Evolutionary conservation across 202 grass and related monocot species (phyloP), one percentile per base, ranked within the genome.

Genomic region (Carex sylvatica): DNA sequence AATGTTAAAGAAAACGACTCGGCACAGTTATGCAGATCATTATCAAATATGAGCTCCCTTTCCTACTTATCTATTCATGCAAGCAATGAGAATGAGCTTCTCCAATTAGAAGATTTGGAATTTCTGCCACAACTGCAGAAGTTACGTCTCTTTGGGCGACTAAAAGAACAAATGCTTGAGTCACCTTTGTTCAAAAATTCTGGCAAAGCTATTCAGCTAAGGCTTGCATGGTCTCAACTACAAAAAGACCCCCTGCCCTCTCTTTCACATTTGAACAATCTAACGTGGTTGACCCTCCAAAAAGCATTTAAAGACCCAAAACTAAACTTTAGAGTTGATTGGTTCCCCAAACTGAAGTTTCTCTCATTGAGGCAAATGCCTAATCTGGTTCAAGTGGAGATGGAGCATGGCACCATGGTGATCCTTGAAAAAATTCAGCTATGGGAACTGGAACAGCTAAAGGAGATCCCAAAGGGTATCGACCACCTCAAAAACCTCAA

Each of bases 391-490:
- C 19, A 80, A 15, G 64, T 94, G n/a, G 19, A 65, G 8, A 83
- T 94, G 42, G 70, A 36, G 22, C 28, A 61, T 9, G 78, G 65
- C 0, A 74, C 84, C 20, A 51, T 94, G 82, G 20, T 9, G 5
- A n/a, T 18, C 31, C 74, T 94, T 18, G 61, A 88, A 31, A 33
- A 10, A 20, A 38, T 94, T 59, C 49, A 77, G 6, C 5, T 94
- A 8, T 23, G 23, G 54, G 65, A 30, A 0, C 15, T 92, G 24
- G 3, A 20, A 7, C 36, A 83, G 1, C 33, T 92, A 42, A 8
- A 46, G 31, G 87, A 71, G 18, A 76, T 94, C 9, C 88, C 92
- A 58, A 12, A 61, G 36, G 90, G 92, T 28, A 83, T 90, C 4
- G 58, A 87, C 8, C 44, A 38, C 3, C 78, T 88, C 51, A 16